Evolutionary conservation across 2,329 filamentous ascomycete genomes (phyloP).

Genomic region (Aspergillus piperis): DNA sequence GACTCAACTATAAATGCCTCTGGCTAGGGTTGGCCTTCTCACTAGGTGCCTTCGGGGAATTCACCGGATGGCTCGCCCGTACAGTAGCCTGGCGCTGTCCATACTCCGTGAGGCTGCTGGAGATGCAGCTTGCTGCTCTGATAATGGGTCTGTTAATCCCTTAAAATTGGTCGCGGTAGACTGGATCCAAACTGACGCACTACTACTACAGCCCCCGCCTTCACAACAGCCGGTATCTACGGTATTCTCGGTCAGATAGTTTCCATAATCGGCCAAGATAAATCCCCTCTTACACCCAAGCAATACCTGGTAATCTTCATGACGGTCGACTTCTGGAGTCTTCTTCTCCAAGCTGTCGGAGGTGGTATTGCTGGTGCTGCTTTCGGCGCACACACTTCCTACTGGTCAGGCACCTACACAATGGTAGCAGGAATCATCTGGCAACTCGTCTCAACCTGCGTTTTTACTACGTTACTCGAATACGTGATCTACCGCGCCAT

Average conservation of each 20-base stretch:
- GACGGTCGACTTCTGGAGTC: slow-evolving; percentile 46
- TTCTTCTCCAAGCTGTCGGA: slow-evolving; percentile 52
- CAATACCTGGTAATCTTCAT: slow-evolving; percentile 47
- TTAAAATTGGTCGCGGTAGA: not conserved
- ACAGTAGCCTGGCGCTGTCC: slow-evolving; percentile 3
- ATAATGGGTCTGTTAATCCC: slow-evolving; percentile 16
- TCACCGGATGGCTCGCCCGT: slow-evolving; percentile 7
- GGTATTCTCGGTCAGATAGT: slow-evolving; percentile 44
- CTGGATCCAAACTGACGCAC: not conserved
- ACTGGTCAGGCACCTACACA: slow-evolving; percentile 39
- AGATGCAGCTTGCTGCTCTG: slow-evolving; percentile 24
- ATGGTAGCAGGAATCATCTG: slow-evolving; percentile 53
- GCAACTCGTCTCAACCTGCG: slow-evolving; percentile 51
- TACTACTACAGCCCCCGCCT: slow-evolving; percentile 4
- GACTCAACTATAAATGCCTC: not conserved
- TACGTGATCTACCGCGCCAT: not conserved
- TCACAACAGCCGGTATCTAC: slow-evolving; percentile 41
- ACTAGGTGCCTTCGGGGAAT: slow-evolving; percentile 5
- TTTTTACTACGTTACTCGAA: not conserved
- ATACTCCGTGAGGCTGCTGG: slow-evolving; percentile 10
- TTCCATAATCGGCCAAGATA: slow-evolving; percentile 22
- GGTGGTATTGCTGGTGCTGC: slow-evolving; percentile 45
- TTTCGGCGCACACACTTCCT: slow-evolving; percentile 19
- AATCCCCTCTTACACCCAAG: slow-evolving; percentile 36
- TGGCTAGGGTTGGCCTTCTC: not conserved